Evolutionary conservation across 805 yeast genomes (phyloP).

Genomic region (Pichia kluyveri): DNA sequence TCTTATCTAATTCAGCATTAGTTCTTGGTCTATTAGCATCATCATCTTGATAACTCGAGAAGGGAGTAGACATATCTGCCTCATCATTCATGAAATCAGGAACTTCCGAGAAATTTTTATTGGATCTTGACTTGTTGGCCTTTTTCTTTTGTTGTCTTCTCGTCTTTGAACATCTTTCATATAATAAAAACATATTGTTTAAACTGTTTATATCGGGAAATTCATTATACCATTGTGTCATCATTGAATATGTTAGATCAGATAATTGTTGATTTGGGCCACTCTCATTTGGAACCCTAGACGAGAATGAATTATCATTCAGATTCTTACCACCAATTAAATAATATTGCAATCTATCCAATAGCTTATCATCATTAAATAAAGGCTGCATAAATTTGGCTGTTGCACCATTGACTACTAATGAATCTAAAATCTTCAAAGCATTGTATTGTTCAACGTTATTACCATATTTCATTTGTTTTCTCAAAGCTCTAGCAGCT

Average conservation of each 20-base stretch:
- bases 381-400: constrained; percentile 33
- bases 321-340: constrained; percentile 24
- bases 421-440: constrained; percentile 43
- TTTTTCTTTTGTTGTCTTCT: background rate
- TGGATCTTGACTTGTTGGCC: background rate
- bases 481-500: constrained; percentile 86
- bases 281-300: background rate
- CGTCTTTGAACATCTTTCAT: constrained; percentile 17
- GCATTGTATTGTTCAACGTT: constrained; percentile 58
- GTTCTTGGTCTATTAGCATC: constrained; percentile 16
- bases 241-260: constrained; percentile 36
- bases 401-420: constrained; percentile 47
- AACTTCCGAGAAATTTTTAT: constrained; percentile 8
- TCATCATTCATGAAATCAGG: constrained; percentile 43
- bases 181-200: constrained; percentile 38
- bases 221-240: constrained; percentile 60
- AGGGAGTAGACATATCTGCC: constrained; percentile 35
- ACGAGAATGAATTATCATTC: background rate
- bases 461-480: constrained; percentile 80
- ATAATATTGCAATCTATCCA: constrained; percentile 51
- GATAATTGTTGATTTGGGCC: constrained; percentile 1
- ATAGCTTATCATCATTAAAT: constrained; percentile 59
- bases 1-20: constrained; percentile 33
- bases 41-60: constrained; percentile 16
- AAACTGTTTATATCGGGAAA: constrained; percentile 41